phyloP scores from a whole-genome alignment of 2,329 filamentous ascomycete species.

The Colletotrichum sp. region DNA sequence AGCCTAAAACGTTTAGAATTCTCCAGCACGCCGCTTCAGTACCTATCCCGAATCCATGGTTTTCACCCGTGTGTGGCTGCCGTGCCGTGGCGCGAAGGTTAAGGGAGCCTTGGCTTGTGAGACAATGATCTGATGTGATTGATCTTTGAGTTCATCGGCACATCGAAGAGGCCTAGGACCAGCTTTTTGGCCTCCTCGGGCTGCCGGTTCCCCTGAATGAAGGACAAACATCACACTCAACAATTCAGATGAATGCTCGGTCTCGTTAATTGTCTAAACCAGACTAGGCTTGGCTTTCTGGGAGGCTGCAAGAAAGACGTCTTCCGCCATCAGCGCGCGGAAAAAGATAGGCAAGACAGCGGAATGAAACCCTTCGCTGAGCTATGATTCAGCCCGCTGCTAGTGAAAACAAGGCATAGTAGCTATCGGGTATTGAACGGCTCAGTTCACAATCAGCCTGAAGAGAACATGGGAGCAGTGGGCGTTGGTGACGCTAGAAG shows the following conservation, averaged over 20 bases:
- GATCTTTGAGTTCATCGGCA: background rate
- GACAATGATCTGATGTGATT: background rate
- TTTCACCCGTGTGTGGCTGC: background rate
- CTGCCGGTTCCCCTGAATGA: background rate
- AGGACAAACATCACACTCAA: background rate
- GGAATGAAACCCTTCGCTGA: background rate
- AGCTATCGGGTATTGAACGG: background rate
- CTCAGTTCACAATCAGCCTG: background rate
- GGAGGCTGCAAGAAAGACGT: background rate
- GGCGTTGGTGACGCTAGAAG: background rate
- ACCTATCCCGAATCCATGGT: background rate
- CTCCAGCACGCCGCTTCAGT: background rate
- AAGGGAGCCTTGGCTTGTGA: background rate
- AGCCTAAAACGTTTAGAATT: background rate
- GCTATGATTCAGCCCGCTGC: background rate
- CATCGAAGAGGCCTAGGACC: background rate
- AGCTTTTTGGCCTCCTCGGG: background rate
- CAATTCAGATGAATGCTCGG: background rate
- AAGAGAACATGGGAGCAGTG: background rate
- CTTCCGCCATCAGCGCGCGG: background rate
- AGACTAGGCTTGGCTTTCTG: background rate
- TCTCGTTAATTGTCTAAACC: background rate
- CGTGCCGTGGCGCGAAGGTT: background rate
- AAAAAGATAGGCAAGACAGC: background rate
- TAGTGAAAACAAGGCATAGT: background rate